A percentile compares a stretch with the other conserved stretches of the same genome.
Evolutionary conservation across 306 rosid species (phyloP).

Genomic region (Argentina anserina): DNA sequence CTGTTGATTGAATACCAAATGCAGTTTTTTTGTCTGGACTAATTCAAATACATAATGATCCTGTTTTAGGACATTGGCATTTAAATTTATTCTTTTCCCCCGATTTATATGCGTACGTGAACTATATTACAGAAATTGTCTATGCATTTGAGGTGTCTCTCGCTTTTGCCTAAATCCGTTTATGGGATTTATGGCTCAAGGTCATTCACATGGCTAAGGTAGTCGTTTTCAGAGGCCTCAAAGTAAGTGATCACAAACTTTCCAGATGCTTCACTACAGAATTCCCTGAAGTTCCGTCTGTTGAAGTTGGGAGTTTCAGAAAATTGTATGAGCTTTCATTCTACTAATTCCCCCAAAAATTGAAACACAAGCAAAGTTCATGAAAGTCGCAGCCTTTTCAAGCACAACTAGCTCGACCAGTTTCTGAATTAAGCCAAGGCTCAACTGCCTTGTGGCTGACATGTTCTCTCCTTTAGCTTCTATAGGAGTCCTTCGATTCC

Average conservation of each 20-base stretch:
- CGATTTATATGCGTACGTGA: neutral
- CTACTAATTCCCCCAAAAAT: too few species aligned
- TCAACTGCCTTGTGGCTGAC: neutral
- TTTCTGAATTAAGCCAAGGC: neutral
- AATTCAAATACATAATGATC: neutral
- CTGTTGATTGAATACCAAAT: neutral
- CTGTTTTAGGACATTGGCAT: neutral
- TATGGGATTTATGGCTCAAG: neutral
- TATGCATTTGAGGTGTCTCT: neutral
- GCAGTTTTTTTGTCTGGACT: neutral
- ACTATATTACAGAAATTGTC: neutral
- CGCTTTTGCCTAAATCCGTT: neutral
- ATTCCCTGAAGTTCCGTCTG: too few species aligned
- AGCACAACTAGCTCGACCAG: neutral
- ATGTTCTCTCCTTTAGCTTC: too few species aligned
- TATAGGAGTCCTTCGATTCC: neutral
- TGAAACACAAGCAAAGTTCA: too few species aligned
- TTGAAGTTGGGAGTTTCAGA: too few species aligned
- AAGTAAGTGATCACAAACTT: too few species aligned
- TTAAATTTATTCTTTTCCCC: too few species aligned
- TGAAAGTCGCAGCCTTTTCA: neutral
- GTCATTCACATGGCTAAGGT: neutral
- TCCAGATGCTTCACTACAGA: too few species aligned
- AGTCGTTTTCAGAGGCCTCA: too few species aligned
- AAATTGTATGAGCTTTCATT: too few species aligned